Conservation (phyloP, 176 grass and related monocot genomes). For the Eragrostis nindensis region DNA sequence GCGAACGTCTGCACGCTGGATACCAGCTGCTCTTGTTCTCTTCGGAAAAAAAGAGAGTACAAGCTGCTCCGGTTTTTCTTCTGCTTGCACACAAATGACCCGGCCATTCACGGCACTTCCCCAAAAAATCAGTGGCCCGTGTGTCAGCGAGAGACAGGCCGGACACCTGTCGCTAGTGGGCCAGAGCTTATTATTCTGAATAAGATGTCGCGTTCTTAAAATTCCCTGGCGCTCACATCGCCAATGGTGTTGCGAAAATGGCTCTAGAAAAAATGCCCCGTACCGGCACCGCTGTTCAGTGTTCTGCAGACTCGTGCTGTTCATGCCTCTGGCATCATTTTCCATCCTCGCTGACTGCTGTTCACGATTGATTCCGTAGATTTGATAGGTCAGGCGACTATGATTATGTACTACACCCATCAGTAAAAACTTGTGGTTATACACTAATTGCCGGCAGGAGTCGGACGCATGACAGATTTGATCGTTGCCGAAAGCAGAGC, state of each 20-base stretch:
- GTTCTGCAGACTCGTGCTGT: neutral
- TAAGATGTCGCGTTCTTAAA: no score
- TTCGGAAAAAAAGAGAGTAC: no score
- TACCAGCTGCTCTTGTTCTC: no score
- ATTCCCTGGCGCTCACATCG: neutral
- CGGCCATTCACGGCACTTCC: neutral
- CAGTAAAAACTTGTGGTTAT: neutral
- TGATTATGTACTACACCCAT: neutral
- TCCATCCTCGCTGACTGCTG: neutral
- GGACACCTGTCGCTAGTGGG: neutral
- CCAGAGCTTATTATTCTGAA: no score
- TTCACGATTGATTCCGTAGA: neutral
- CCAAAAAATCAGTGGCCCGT: neutral
- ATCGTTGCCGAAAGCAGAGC: neutral
- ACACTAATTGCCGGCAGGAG: neutral
- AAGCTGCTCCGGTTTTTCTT: no score
- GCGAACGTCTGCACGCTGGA: no score
- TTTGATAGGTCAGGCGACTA: neutral
- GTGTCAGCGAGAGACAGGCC: neutral
- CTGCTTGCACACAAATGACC: neutral
- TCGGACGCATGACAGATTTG: neutral
- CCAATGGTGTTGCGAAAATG: neutral
- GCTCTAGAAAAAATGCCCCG: neutral
- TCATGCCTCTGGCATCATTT: conserved; percentile 1
- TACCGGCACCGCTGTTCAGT: conserved; percentile 2